Conservation (phyloP, 192 early-diverging fungal genomes). For the Funneliformis geosporum region DNA sequence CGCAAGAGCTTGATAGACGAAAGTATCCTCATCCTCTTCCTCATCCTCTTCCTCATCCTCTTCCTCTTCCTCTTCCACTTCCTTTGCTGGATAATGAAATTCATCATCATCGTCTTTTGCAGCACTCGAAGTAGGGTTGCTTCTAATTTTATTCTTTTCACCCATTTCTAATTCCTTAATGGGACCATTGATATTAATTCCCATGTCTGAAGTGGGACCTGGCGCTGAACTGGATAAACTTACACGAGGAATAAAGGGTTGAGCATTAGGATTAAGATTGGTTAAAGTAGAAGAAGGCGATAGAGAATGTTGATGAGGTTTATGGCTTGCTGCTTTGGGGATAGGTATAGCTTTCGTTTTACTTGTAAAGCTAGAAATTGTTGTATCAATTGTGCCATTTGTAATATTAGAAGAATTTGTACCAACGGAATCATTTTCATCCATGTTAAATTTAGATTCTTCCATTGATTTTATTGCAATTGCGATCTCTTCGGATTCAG, state of each 20-base stretch:
- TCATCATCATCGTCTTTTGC: neutral
- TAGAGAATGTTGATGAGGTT: neutral
- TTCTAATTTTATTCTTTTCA: neutral
- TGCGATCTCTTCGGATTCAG: neutral
- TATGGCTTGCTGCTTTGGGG: neutral
- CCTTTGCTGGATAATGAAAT: slow-evolving; percentile 20
- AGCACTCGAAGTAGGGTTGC: neutral
- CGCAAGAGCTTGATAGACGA: neutral
- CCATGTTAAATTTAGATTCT: neutral
- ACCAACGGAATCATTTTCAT: neutral
- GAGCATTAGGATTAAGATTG: slow-evolving; percentile 24
- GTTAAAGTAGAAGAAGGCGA: neutral
- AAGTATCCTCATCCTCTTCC: neutral
- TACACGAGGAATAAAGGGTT: slow-evolving; percentile 30
- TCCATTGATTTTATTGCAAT: too few species aligned
- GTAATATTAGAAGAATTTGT: neutral
- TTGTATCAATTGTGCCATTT: neutral
- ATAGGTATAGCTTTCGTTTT: neutral
- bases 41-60: slow-evolving; percentile 26
- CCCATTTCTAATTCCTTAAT: neutral
- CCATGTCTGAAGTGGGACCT: neutral
- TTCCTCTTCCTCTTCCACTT: slow-evolving; percentile 21
- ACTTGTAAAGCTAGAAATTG: neutral
- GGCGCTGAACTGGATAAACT: slow-evolving; percentile 31
- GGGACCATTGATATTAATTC: neutral